Evolutionary conservation across 2,329 filamentous ascomycete genomes (phyloP), one percentile per base, ranked within the genome.

Genomic region (Fusarium luffae): DNA sequence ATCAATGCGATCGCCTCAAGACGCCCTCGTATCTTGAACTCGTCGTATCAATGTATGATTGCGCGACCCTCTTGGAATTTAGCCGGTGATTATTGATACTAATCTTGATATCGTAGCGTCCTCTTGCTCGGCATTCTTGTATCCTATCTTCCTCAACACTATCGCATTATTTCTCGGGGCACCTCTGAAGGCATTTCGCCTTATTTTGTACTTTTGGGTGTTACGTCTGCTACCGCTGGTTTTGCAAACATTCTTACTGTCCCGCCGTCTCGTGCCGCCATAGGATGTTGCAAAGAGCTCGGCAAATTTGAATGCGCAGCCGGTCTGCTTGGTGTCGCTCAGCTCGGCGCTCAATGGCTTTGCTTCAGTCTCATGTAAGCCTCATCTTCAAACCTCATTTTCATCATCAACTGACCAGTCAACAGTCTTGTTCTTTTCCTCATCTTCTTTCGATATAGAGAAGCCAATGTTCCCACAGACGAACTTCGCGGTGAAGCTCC

Each of bases 181-280:
- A 96, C 93, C 16, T 97, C 95, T 23, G 95, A 97, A 79, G 96
- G 96, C 67, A 94, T 99, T 67, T 98, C 94, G 30, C 95, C 96
- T 11, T 96, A 95, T 80, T 99, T 97, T 77, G 90, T 99, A 69
- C 88, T 98, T 3, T 89, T 99, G n/a, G 96, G 96, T 64, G 93
- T 92, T 27, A 95, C 95, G 3, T 97, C 93, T 10, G 92, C 92
- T 74, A 97, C 92, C 54, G 93, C 92, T 49, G 92, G 93, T 27
- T 93, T 99, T 75, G 93, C 93, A 69, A 98, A 98, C 77, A 98
- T 99, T 77, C 84, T 98, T 55, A 91, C 93, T 1, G 88, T 97
- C 16, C 92, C 93, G n/a, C 88, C 90, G 62, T 97, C 93, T 59
- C 88, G 93, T 34, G 86, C 89, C 59, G 94, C 97, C 78, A 90